phyloP scores from a whole-genome alignment of 805 yeast species.

The Hanseniaspora meyeri region DNA sequence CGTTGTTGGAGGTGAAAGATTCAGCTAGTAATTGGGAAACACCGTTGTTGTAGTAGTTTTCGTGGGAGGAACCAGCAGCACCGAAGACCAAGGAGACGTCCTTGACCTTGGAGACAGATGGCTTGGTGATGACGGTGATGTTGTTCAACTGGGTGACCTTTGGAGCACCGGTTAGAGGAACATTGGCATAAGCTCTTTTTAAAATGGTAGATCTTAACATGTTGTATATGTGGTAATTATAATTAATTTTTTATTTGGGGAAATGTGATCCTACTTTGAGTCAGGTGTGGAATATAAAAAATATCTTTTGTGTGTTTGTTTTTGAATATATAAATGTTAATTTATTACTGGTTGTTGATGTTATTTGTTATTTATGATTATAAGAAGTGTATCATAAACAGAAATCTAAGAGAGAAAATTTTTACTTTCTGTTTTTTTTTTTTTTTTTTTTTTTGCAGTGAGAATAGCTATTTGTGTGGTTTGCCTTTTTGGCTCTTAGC shows the following conservation, averaged over 20 bases:
- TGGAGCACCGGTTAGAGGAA: conserved; percentile 43
- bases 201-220: conserved; percentile 14
- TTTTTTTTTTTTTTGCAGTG: background rate
- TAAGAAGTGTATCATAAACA: background rate
- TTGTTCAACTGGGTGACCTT: conserved; percentile 59
- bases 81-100: conserved; percentile 60
- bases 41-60: conserved; percentile 74
- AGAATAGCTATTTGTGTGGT: background rate
- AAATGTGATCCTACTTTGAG: background rate
- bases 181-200: conserved; percentile 34
- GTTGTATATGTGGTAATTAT: background rate
- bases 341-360: conserved; percentile 1
- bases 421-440: background rate
- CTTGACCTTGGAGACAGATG: conserved; percentile 36
- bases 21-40: conserved; percentile 52
- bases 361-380: background rate
- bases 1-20: conserved; percentile 32
- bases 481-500: background rate
- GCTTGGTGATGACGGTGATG: conserved; percentile 58
- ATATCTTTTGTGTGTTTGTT: no score
- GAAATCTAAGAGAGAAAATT: background rate
- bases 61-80: conserved; percentile 63
- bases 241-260: background rate
- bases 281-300: no score
- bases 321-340: conserved; percentile 1